A percentile compares a stretch with the other conserved stretches of the same genome.
phyloP scores from a whole-genome alignment of 768 basidiomycete species.

The Daedaleopsis sinensis region DNA sequence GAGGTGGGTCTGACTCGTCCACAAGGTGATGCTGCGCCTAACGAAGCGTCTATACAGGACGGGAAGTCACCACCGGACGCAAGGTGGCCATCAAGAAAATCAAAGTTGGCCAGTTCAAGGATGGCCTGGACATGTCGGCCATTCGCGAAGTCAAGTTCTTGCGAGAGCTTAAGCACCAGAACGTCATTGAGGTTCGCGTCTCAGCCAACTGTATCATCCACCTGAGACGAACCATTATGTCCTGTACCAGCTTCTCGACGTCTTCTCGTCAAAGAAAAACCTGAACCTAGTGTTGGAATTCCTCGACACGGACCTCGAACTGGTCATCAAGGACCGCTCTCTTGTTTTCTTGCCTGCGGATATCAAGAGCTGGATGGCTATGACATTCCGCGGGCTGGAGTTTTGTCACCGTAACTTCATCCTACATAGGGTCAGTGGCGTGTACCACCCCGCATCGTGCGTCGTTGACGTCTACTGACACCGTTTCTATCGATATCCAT shows the following conservation, averaged over 20 bases:
- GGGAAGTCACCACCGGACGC: constrained; percentile 72
- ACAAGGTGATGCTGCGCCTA: constrained; percentile 7
- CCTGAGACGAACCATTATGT: not conserved
- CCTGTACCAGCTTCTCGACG: constrained; percentile 80
- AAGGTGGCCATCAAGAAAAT: constrained; percentile 98
- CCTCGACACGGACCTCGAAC: constrained; percentile 94
- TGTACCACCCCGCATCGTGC: constrained; percentile 24
- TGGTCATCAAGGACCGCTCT: constrained; percentile 91
- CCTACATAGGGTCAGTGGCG: constrained; percentile 73
- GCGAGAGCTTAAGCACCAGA: constrained; percentile 90
- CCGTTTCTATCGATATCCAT: constrained; percentile 1
- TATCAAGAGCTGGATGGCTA: constrained; percentile 98
- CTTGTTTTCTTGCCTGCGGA: constrained; percentile 94
- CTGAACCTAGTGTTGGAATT: constrained; percentile 97
- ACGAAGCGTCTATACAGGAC: constrained; percentile 46
- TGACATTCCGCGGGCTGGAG: constrained; percentile 97
- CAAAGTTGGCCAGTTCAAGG: constrained; percentile 94
- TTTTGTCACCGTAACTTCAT: constrained; percentile 96
- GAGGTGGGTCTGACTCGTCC: constrained; percentile 54
- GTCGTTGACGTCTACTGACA: not conserved
- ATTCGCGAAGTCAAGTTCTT: constrained; percentile 98
- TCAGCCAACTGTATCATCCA: constrained; percentile 19
- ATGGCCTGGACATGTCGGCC: constrained; percentile 98
- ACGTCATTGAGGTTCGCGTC: constrained; percentile 80
- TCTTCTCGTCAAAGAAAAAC: constrained; percentile 95